Base-by-base conservation (phyloP, 2,329 filamentous ascomycete species). In the Cladorrhinum sp. region DNA sequence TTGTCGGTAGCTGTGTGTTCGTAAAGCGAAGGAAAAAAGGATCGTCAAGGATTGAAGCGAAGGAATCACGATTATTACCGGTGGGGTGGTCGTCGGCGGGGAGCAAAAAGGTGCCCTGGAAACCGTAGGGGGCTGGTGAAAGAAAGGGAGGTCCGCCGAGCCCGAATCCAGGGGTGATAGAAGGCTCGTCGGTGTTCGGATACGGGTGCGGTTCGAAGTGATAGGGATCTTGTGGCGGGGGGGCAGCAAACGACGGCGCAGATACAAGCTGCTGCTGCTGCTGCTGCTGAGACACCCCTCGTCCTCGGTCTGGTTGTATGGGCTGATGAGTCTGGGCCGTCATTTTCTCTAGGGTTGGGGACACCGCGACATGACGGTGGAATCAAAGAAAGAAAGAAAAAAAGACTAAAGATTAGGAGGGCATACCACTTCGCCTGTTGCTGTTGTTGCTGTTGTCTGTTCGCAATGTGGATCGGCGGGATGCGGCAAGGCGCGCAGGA, bases 31-130 rank as follows among this genome's bases (percentile, higher is more conserved):
- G 77, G 72, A 82, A 81, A 70, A 84, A 83, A 27, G 80, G 80
- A 65, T 84, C 81, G 76, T 85, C 79, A 68, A 81, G 73, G 62
- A 84, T 81, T 61, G 81, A 83, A 55, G 76, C 71, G 64, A 83
- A 73, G 18, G 81, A 85, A 66, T 80, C 78, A 62, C 80, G 76
- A 66, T 73, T 71, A 55, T 65, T 57, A 45, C 58, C 51, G 56
- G 60, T 57, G 23, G 65, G 62, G 25, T 66, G 63, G 48, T 71
- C 71, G 64, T 70, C 68, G 60, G 65, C 8, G 32, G 32, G 60
- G 49, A 68, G 64, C 61, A 66, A 57, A 51, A 68, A 65, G 53
- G 66, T 65, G 52, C 64, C 66, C 41, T 66, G 63, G 64, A 65
- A 45, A 59, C 57, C 59, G 24, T 25, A 32, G 50, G 66, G 53